Percentiles rank a stretch among this genome's conserved stretches.
Evolutionary conservation across 1,284 basidiomycete genomes (phyloP).

Genomic region (Ustilago curta): DNA sequence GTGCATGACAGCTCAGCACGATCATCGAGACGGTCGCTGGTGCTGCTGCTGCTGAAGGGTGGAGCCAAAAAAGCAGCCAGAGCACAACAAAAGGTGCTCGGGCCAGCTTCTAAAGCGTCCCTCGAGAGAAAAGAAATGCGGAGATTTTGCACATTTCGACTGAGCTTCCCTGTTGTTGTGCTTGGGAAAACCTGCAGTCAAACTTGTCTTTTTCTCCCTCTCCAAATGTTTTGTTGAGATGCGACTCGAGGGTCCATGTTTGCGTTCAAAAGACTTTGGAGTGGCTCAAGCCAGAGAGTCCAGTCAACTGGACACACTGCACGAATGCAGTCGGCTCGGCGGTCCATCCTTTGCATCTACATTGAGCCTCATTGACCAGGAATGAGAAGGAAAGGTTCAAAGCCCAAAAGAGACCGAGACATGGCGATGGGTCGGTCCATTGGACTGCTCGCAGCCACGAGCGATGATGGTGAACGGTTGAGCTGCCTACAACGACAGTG

Average conservation of each 20-base stretch:
- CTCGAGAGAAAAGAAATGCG: constrained; percentile 3
- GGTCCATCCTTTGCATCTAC: too few species aligned
- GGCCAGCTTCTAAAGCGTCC: constrained; percentile 2
- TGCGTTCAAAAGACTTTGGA: not conserved
- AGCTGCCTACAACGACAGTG: too few species aligned
- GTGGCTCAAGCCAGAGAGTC: too few species aligned
- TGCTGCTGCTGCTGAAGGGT: not conserved
- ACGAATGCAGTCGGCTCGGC: too few species aligned
- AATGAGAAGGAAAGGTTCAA: not conserved
- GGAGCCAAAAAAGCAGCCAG: not conserved
- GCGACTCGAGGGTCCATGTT: constrained; percentile 3
- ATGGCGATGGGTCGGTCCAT: not conserved
- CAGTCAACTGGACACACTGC: too few species aligned
- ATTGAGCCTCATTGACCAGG: too few species aligned
- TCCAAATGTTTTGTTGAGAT: constrained; percentile 7
- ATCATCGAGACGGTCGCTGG: not conserved
- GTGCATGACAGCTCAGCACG: not conserved
- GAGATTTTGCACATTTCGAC: constrained; percentile 7
- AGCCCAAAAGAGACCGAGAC: constrained; percentile 4
- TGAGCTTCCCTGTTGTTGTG: not conserved
- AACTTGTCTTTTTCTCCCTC: not conserved
- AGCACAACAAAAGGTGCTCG: constrained; percentile 5
- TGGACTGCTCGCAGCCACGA: not conserved
- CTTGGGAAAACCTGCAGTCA: not conserved
- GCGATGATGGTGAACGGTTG: too few species aligned